A percentile compares a stretch with the other conserved stretches of the same genome.
Evolutionary conservation across 2,329 filamentous ascomycete genomes (phyloP).

Genomic region (Dactylonectria estremocensis): DNA sequence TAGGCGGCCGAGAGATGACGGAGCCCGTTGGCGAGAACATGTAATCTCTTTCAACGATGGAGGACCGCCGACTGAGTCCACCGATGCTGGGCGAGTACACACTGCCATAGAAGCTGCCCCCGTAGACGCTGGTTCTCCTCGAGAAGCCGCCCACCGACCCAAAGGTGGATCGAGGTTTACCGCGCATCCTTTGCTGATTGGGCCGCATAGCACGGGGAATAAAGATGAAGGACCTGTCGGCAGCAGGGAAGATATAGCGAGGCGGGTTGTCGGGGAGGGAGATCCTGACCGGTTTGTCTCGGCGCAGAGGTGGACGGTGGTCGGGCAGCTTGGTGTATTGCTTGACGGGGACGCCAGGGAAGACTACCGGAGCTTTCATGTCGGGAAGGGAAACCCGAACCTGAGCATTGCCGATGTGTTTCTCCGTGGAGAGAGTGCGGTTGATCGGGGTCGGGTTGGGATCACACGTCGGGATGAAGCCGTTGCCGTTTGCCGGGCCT

Average conservation of each 20-base stretch:
- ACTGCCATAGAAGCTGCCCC: conserved; percentile 79
- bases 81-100: conserved; percentile 88
- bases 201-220: conserved; percentile 94
- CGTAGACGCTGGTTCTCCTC: conserved; percentile 87
- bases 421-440: conserved; percentile 85
- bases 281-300: conserved; percentile 96
- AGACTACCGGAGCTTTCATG: conserved; percentile 79
- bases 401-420: conserved; percentile 86
- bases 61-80: conserved; percentile 90
- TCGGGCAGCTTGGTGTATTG: conserved; percentile 96
- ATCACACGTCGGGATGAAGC: conserved; percentile 69
- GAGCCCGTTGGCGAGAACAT: conserved; percentile 88
- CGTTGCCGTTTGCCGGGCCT: conserved; percentile 69
- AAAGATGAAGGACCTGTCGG: conserved; percentile 96
- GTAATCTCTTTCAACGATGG: conserved; percentile 77
- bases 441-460: conserved; percentile 78
- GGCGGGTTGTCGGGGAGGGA: conserved; percentile 86
- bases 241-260: conserved; percentile 91
- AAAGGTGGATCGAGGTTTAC: conserved; percentile 81
- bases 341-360: conserved; percentile 84
- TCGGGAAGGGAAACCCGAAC: conserved; percentile 85
- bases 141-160: conserved; percentile 78
- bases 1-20: conserved; percentile 77
- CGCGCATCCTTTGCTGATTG: conserved; percentile 84
- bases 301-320: conserved; percentile 91